phyloP scores from a whole-genome alignment of 345 rosid species.

The Cardamine chenopodiifolia region DNA sequence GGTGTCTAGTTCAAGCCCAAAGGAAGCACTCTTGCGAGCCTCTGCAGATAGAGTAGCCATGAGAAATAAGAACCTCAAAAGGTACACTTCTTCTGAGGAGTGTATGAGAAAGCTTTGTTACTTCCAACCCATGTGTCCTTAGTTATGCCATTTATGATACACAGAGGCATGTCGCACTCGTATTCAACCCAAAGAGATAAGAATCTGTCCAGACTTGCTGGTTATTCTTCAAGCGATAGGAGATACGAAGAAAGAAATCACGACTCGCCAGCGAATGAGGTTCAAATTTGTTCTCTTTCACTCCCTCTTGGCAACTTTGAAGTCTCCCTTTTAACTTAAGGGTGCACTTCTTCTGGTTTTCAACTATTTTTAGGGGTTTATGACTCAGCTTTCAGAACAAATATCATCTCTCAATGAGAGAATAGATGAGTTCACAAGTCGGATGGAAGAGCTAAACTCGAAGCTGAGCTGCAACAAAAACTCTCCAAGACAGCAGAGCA shows the following conservation, averaged over 20 bases:
- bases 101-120: slow-evolving; percentile 33
- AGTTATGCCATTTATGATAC: slow-evolving; percentile 37
- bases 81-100: slow-evolving; percentile 52
- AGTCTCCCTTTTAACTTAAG: slow-evolving; percentile 6
- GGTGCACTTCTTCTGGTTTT: slow-evolving; percentile 18
- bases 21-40: slow-evolving; percentile 69
- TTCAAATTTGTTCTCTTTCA: slow-evolving; percentile 27
- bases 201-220: slow-evolving; percentile 56
- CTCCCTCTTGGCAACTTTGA: slow-evolving; percentile 16
- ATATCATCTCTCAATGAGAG: slow-evolving; percentile 82
- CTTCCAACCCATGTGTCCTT: slow-evolving; percentile 28
- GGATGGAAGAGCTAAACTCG: slow-evolving; percentile 75
- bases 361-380: slow-evolving; percentile 51
- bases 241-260: slow-evolving; percentile 56
- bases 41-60: slow-evolving; percentile 68
- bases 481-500: slow-evolving; percentile 67
- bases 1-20: slow-evolving; percentile 89
- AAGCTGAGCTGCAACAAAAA: slow-evolving; percentile 56
- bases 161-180: slow-evolving; percentile 88
- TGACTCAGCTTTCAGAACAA: slow-evolving; percentile 89
- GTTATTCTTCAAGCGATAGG: slow-evolving; percentile 44
- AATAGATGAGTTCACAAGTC: slow-evolving; percentile 86
- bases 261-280: slow-evolving; percentile 65
- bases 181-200: slow-evolving; percentile 82
- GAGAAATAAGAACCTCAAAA: slow-evolving; percentile 72